These are phyloP conservation scores for Fusarium drepaniforme DNA, from an alignment of 2,329 filamentous ascomycete genomes.

Conservation along the genomic window DNA sequence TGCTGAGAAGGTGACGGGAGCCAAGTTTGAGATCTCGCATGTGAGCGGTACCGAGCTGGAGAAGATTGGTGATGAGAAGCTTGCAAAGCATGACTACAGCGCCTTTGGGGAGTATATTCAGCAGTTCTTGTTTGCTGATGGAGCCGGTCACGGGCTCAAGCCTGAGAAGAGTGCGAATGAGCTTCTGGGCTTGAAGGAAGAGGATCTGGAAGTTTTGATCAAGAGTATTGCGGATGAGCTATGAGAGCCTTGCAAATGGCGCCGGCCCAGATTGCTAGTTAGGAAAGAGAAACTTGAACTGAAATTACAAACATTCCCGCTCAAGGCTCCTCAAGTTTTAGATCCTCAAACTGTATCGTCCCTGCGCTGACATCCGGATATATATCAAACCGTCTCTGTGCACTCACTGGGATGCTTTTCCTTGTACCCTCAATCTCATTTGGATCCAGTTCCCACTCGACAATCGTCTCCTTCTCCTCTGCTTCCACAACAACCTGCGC, in stretches of 20 bases:
- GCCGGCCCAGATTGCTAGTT: too few relatives aligned
- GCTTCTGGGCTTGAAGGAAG: neutral
- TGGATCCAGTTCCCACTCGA: conserved; percentile 77
- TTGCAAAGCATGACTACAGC: neutral
- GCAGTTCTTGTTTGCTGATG: neutral
- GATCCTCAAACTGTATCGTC: conserved; percentile 3
- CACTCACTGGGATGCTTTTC: conserved; percentile 83
- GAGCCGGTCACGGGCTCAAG: neutral
- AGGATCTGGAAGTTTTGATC: neutral
- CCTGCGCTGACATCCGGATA: conserved; percentile 84
- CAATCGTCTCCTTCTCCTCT: conserved; percentile 79
- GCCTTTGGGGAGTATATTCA: neutral
- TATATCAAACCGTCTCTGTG: conserved; percentile 92
- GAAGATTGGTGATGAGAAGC: neutral
- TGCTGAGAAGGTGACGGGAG: neutral
- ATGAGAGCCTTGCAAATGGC: neutral
- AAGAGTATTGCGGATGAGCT: neutral
- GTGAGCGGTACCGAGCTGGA: neutral
- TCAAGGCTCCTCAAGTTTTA: neutral
- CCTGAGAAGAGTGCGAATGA: neutral
- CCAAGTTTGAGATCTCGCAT: neutral
- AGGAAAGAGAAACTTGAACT: too few relatives aligned
- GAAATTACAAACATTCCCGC: too few relatives aligned
- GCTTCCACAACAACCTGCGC: conserved; percentile 82
- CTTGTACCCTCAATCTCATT: conserved; percentile 78